Base-by-base conservation (phyloP, 306 rosid species). In the Quercus ilex region DNA sequence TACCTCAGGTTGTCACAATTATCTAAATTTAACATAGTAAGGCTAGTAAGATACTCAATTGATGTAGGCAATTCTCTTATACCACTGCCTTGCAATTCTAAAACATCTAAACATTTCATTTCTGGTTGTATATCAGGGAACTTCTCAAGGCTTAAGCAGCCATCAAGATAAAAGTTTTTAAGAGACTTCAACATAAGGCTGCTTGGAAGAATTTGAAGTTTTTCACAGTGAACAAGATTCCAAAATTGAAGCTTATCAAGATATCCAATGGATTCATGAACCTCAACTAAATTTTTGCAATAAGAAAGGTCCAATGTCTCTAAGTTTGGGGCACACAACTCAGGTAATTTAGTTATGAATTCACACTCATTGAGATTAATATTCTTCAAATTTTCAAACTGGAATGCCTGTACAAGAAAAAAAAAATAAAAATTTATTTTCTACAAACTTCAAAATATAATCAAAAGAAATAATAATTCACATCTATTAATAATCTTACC, bases 11-110 rank as follows among this genome's bases (percentile, higher is more conserved):
- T 83, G 74, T 53, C 5, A 76, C 86, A 83, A 69, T 30, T 1
- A 19, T 83, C 53, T 19, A 83, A 70, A 43, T 33, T 26, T 71
- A 83, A 83, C 38, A 35, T n/a, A 20, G 69, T 2, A 68, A 78
- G 83, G 63, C 67, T 78, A 52, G 43, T 78, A 51, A 83, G 74
- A 49, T 33, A 57, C 67, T 46, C 31, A 18, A 83, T 46, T 55
- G 31, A 69, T 58, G 80, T 69, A 78, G 83, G 86, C 57, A 83
- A 70, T 78, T 74, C 86, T 79, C 79, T 55, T 58, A 79, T 79
- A 18, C 78, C 80, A 19, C 78, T 79, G 55, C 64, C 80, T 52
- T 78, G 77, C 26, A 69, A 30, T 26, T 71, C 78, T 4, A 83
- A 26, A 14, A 74, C 8, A 78, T 51, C 53, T 38, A 83, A 69